Evolutionary conservation across 169 alveolate genomes (phyloP), one percentile per base, ranked within the genome.

Genomic region (Plasmodium vinckei): DNA sequence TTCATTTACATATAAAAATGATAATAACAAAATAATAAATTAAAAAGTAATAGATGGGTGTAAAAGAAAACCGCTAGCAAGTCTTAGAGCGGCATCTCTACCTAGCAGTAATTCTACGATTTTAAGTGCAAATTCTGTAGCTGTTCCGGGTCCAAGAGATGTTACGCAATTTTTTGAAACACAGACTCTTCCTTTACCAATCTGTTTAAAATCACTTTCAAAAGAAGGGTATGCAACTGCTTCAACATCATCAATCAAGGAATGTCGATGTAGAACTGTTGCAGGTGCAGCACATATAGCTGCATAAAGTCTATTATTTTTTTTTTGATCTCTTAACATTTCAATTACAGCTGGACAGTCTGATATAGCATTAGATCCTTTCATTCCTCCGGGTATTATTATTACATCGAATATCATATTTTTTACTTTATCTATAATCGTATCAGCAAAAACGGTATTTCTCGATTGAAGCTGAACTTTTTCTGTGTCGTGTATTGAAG

Each of bases 261-360:
- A 93, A 19, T 91, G 89, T 3, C 93, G 94, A 42, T 90, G 94
- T 21, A 93, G 60, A 21, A 93, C 96, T 44, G 92, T 73, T 39
- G 92, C 93, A 12, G 96, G 96, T 10, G 95, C 94, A 19, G 96
- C 96, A 67, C 96, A 93, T 25, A 93, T 93, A 60, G 96, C 96
- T 44, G 95, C 96, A 87, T 93, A 93, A 63, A 86, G 53, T 60
- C 95, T 72, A 51, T 91, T 88, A 67, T 73, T 92, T 4, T 60
- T 72, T 87, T 92, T 92, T 42, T 93, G 96, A 5, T 70, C 94
- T 39, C 69, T 87, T 64, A 93, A 72, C 95, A 93, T 89, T 23
- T 61, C 63, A 19, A 93, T 87, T 67, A 68, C 77, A 6, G 54
- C 47, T 23, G 19, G 44, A 15, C 91, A 71, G n/a, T 84, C 63